These are phyloP conservation scores for Umbelopsis sp. DNA, from an alignment of 192 early-diverging fungal genomes.

Conservation along the genomic window DNA sequence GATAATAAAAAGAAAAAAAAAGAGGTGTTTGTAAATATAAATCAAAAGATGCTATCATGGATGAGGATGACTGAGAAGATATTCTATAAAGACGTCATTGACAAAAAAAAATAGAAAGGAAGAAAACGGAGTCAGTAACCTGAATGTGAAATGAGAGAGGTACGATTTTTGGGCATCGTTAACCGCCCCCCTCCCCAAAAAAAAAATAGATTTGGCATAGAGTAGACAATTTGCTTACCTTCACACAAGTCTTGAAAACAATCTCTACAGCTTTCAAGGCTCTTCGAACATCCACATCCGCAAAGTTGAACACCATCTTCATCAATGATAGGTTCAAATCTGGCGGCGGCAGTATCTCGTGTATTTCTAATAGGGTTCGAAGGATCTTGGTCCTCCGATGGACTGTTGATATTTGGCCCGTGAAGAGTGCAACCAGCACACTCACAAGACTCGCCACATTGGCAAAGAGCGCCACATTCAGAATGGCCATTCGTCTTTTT, in stretches of 20 bases:
- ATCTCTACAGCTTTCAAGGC: conserved; percentile 51
- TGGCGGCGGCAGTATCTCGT: neutral
- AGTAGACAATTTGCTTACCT: conserved; percentile 18
- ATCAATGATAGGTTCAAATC: conserved; percentile 31
- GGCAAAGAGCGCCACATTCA: conserved; percentile 23
- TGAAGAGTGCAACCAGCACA: conserved; percentile 45
- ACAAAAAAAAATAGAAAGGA: no score
- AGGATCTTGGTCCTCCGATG: neutral
- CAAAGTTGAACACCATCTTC: conserved; percentile 56
- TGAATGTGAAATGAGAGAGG: no score
- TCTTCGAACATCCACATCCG: conserved; percentile 60
- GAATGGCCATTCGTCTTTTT: neutral
- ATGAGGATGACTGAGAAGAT: conserved; percentile 1
- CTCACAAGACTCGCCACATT: conserved; percentile 27
- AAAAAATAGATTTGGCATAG: no score
- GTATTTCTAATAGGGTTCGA: neutral
- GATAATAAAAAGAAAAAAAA: neutral
- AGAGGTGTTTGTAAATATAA: neutral
- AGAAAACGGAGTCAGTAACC: neutral
- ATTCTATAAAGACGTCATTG: neutral
- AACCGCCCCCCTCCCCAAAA: no score
- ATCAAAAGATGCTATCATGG: neutral
- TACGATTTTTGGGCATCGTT: no score
- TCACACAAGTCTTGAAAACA: conserved; percentile 57
- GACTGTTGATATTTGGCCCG: neutral